These are phyloP conservation scores for Tricholoma furcatifolium DNA, from an alignment of 768 basidiomycete species.

Conservation along the genomic window DNA sequence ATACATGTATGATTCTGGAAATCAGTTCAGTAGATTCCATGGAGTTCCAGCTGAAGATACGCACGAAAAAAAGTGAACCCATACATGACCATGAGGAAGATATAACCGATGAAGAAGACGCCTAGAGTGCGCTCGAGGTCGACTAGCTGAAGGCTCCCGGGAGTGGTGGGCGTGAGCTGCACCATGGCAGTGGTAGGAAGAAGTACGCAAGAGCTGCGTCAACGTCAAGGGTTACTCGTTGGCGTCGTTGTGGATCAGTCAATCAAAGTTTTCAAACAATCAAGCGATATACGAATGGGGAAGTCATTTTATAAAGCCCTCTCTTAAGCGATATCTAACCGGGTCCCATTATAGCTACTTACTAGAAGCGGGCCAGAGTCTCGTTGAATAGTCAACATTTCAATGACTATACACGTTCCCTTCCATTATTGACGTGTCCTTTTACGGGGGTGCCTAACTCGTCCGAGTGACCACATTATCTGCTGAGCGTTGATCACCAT, in stretches of 20 bases:
- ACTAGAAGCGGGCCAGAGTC: no score
- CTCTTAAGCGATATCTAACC: no score
- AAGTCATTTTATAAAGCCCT: no score
- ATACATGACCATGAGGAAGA: slow-evolving; percentile 19
- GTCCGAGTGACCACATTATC: no score
- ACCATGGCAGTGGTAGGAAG: slow-evolving; percentile 4
- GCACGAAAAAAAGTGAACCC: slow-evolving; percentile 20
- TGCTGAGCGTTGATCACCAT: no score
- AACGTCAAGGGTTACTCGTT: background rate
- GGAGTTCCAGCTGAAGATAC: background rate
- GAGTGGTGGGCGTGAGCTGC: slow-evolving; percentile 10
- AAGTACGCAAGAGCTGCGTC: no score
- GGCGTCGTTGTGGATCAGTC: background rate
- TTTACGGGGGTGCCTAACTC: no score
- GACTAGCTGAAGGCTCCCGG: slow-evolving; percentile 14
- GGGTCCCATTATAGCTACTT: no score
- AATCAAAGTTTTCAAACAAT: background rate
- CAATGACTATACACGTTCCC: no score
- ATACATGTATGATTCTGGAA: slow-evolving; percentile 18
- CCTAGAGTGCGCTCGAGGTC: slow-evolving; percentile 16
- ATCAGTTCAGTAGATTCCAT: background rate
- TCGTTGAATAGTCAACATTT: no score
- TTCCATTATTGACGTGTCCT: no score
- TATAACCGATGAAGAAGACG: slow-evolving; percentile 18
- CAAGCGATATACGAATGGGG: slow-evolving; percentile 20